These are phyloP conservation scores for Geranium brycei DNA, from an alignment of 345 rosid species.

Conservation along the genomic window DNA sequence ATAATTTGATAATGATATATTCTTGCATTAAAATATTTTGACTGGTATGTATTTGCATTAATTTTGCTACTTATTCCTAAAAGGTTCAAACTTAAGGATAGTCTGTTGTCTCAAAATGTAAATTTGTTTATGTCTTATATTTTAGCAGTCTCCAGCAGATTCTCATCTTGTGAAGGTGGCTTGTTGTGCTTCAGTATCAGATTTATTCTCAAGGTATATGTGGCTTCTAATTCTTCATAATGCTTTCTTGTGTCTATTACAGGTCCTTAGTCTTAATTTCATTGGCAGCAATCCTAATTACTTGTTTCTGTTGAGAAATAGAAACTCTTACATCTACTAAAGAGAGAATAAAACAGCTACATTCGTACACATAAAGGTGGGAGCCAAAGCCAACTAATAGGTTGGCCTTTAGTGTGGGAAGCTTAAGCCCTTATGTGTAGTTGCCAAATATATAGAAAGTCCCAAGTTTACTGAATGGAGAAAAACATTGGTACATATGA, in stretches of 20 bases:
- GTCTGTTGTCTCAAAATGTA: not conserved
- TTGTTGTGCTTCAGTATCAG: constrained; percentile 52
- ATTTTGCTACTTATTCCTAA: not conserved
- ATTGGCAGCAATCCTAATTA: not conserved
- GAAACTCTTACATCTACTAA: too few relatives aligned
- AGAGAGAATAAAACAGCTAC: too few relatives aligned
- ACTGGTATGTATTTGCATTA: not conserved
- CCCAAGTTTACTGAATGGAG: too few relatives aligned
- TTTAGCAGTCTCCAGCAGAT: constrained; percentile 42
- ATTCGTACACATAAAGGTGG: too few relatives aligned
- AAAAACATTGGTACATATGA: too few relatives aligned
- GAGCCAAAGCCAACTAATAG: too few relatives aligned
- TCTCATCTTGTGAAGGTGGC: constrained; percentile 75
- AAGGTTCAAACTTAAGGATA: not conserved
- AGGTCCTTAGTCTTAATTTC: not conserved
- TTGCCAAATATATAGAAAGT: too few relatives aligned
- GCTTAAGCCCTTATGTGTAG: too few relatives aligned
- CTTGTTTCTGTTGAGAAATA: not conserved
- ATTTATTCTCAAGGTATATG: constrained; percentile 56
- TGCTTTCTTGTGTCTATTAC: not conserved
- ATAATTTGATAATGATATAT: too few relatives aligned
- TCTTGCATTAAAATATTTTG: not conserved
- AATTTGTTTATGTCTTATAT: constrained; percentile 9
- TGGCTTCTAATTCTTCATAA: not conserved
- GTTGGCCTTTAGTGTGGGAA: too few relatives aligned